These are phyloP conservation scores for Termitomyces sp. DNA, from an alignment of 768 basidiomycete genomes.

Conservation along the genomic window DNA sequence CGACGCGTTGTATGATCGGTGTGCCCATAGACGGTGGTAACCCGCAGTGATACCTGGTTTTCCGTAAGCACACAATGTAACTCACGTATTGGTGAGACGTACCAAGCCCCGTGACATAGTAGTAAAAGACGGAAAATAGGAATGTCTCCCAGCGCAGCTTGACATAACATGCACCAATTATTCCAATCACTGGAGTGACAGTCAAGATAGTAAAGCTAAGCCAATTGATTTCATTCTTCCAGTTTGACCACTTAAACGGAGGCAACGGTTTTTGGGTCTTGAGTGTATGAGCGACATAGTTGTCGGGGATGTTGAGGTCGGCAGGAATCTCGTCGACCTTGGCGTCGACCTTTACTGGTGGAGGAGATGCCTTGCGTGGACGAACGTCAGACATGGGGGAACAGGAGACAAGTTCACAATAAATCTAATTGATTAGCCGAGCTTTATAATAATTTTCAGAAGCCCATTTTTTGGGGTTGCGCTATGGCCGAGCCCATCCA, in stretches of 20 bases:
- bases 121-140: conserved; percentile 37
- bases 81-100: conserved; percentile 17
- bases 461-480: conserved; percentile 15
- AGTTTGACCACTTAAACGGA: conserved; percentile 57
- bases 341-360: conserved; percentile 10
- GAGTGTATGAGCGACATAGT: conserved; percentile 76
- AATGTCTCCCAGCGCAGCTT: conserved; percentile 69
- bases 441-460: conserved; percentile 13
- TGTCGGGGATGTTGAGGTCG: conserved; percentile 68
- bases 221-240: conserved; percentile 65
- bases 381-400: conserved; percentile 24
- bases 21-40: conserved; percentile 97
- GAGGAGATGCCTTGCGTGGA: conserved; percentile 18
- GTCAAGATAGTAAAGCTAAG: conserved; percentile 69
- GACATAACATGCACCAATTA: conserved; percentile 66
- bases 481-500: conserved; percentile 1
- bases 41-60: conserved; percentile 77
- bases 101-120: conserved; percentile 63
- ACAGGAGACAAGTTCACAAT: background rate
- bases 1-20: conserved; percentile 91
- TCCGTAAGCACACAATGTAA: background rate
- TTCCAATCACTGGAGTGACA: conserved; percentile 65
- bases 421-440: conserved; percentile 7
- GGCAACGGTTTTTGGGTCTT: conserved; percentile 63
- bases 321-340: conserved; percentile 26